Evolutionary conservation across 2,329 filamentous ascomycete species (phyloP).

Genomic region (Coniochaeta sp.): DNA sequence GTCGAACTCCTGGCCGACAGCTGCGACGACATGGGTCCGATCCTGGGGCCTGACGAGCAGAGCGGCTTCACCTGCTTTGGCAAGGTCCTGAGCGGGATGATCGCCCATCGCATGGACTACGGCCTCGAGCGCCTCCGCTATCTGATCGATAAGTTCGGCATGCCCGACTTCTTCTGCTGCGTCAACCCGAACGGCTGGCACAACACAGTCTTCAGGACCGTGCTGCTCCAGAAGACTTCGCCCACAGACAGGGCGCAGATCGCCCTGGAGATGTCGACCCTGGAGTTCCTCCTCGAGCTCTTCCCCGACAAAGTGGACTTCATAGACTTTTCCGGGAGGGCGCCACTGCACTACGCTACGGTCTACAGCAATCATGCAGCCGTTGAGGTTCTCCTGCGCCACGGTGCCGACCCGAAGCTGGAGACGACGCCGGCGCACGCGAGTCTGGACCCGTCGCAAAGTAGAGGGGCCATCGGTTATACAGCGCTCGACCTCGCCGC

Average conservation of each 20-base stretch:
- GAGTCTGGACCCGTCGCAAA: not conserved
- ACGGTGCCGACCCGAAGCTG: not conserved
- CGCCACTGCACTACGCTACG: not conserved
- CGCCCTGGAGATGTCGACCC: not conserved
- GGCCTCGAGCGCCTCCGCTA: not conserved
- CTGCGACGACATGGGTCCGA: not conserved
- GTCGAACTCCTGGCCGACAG: not conserved
- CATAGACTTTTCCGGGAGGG: not conserved
- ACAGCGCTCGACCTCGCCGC: not conserved
- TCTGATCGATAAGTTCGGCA: not conserved
- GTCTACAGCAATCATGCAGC: not conserved
- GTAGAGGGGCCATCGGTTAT: not conserved
- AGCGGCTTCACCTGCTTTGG: not conserved
- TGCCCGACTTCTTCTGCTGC: not conserved
- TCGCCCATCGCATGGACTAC: not conserved
- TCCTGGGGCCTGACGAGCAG: not conserved
- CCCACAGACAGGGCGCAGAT: not conserved
- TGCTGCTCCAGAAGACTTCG: not conserved
- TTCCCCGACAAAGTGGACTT: not conserved
- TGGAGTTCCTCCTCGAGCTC: not conserved
- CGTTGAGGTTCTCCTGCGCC: not conserved
- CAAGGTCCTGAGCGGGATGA: not conserved
- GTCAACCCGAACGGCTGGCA: not conserved
- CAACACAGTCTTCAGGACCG: not conserved
- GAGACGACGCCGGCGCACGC: not conserved